phyloP scores from a whole-genome alignment of 2,329 filamentous ascomycete genomes.

The Harringtonia aguacate region DNA sequence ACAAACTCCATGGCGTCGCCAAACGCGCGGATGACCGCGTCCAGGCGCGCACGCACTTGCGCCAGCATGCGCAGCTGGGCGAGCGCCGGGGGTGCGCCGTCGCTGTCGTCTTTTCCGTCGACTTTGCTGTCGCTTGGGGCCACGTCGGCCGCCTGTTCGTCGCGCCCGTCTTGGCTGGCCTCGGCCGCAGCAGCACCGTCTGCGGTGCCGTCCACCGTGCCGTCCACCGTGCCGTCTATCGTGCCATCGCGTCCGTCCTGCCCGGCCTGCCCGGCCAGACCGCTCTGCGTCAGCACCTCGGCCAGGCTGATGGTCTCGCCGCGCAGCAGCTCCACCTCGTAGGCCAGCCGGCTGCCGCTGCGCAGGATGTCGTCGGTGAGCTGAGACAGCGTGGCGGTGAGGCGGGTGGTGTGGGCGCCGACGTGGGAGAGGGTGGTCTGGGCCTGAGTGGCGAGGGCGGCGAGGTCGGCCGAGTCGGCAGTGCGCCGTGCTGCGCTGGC shows the following conservation, averaged over 20 bases:
- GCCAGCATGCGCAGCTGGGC: constrained; percentile 72
- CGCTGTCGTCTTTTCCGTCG: constrained; percentile 3
- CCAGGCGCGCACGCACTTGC: constrained; percentile 71
- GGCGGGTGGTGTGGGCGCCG: constrained; percentile 74
- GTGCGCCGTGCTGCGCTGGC: constrained; percentile 4
- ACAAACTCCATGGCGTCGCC: constrained; percentile 94
- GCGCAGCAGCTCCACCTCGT: constrained; percentile 88
- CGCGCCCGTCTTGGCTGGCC: neutral
- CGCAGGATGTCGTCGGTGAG: constrained; percentile 91
- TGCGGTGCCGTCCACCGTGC: no score
- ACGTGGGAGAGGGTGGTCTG: constrained; percentile 80
- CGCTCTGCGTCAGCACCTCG: constrained; percentile 60
- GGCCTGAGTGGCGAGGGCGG: constrained; percentile 70
- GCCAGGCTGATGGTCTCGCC: constrained; percentile 75
- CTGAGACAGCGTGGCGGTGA: constrained; percentile 73
- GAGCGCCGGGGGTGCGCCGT: constrained; percentile 55
- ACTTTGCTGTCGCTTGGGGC: constrained; percentile 2
- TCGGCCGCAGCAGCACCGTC: constrained; percentile 4
- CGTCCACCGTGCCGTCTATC: no score
- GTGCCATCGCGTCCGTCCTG: neutral
- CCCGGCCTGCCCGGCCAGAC: constrained; percentile 22
- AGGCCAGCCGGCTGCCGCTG: constrained; percentile 77
- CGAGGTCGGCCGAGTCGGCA: constrained; percentile 30
- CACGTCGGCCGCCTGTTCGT: no score
- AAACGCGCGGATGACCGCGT: constrained; percentile 82